Percentiles rank a stretch among this genome's conserved stretches.
phyloP scores from a whole-genome alignment of 345 rosid genomes.

The Citrus sp. region DNA sequence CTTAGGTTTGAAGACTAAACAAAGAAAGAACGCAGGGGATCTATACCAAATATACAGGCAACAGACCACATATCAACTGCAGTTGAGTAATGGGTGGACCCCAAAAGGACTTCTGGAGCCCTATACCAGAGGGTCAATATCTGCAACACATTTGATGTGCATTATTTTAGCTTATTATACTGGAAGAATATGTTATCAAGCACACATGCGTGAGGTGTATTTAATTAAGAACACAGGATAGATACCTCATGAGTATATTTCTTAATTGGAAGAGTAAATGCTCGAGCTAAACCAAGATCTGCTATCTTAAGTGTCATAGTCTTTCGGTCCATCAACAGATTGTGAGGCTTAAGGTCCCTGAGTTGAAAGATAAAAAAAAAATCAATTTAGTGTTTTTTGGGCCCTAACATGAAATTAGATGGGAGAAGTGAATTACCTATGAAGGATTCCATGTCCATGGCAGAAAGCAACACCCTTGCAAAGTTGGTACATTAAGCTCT shows the following conservation, averaged over 20 bases:
- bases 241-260: slow-evolving; percentile 93
- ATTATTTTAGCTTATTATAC: neutral
- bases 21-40: neutral
- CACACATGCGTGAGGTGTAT: neutral
- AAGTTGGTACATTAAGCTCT: slow-evolving; percentile 96
- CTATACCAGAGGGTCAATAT: slow-evolving; percentile 95
- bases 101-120: slow-evolving; percentile 96
- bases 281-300: slow-evolving; percentile 90
- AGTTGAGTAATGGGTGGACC: slow-evolving; percentile 93
- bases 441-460: slow-evolving; percentile 93
- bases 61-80: slow-evolving; percentile 98
- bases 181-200: neutral
- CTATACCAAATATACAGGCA: slow-evolving; percentile 82
- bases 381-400: neutral
- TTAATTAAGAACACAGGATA: neutral
- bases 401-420: neutral
- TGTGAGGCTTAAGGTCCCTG: slow-evolving; percentile 98
- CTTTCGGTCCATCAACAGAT: slow-evolving; percentile 81
- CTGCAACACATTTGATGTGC: slow-evolving; percentile 28
- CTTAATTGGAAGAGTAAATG: slow-evolving; percentile 87
- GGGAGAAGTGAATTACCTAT: slow-evolving; percentile 49
- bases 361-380: neutral
- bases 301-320: slow-evolving; percentile 81
- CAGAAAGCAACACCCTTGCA: slow-evolving; percentile 96
- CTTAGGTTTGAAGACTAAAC: neutral